Evolutionary conservation across 73 alveolate genomes (phyloP).

Genomic region (Paramecium caudatum): DNA sequence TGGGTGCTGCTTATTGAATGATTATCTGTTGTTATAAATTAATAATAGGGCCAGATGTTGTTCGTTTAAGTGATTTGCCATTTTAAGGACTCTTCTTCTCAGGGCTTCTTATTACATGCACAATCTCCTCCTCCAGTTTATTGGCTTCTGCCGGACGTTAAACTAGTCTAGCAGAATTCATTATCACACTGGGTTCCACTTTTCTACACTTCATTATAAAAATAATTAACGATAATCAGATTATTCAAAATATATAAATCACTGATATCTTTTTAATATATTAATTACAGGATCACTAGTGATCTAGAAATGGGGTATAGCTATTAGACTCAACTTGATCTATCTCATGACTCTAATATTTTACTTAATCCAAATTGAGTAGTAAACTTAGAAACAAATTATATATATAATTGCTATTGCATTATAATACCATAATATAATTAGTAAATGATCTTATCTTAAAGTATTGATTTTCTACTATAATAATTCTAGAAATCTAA

Average conservation of each 20-base stretch:
- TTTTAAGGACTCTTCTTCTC: not conserved
- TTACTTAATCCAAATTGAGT: not conserved
- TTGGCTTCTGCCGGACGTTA: slow-evolving; percentile 5
- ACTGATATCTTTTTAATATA: slow-evolving; percentile 24
- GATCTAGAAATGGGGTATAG: not conserved
- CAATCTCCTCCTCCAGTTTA: slow-evolving; percentile 51
- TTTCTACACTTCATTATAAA: slow-evolving; percentile 41
- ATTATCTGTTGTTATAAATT: slow-evolving; percentile 48
- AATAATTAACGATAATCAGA: slow-evolving; percentile 8
- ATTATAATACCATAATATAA: not conserved
- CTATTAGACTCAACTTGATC: not conserved
- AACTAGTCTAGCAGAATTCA: slow-evolving; percentile 62
- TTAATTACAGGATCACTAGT: not conserved
- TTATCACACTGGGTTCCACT: slow-evolving; percentile 20
- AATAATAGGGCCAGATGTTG: slow-evolving; percentile 29
- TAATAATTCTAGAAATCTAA: not conserved
- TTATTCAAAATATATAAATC: not conserved
- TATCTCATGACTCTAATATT: not conserved
- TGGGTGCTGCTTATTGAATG: slow-evolving; percentile 7
- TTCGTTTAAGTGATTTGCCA: slow-evolving; percentile 44
- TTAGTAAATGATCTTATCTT: not conserved
- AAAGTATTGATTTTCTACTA: not conserved
- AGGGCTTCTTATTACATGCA: slow-evolving; percentile 45
- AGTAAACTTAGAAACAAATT: not conserved
- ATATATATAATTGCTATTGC: not conserved